phyloP scores from a whole-genome alignment of 495 filamentous ascomycete genomes.

The Hyaloscypha hepaticicola region DNA sequence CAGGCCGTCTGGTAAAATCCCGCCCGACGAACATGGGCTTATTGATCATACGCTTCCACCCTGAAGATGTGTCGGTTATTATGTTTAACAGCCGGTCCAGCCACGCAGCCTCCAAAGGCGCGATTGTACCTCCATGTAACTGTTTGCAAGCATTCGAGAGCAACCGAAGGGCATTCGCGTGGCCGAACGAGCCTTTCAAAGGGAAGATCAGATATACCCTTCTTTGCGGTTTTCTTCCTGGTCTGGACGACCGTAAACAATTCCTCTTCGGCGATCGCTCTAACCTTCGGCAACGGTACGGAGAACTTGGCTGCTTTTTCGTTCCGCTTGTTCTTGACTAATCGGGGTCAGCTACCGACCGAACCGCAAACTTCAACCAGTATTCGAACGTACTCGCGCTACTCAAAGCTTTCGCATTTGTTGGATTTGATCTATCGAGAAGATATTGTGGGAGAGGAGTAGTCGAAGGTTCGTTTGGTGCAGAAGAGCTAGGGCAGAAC shows the following conservation, averaged over 20 bases:
- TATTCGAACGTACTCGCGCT: constrained; percentile 48
- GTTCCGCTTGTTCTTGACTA: constrained; percentile 71
- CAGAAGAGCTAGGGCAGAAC: too few species aligned
- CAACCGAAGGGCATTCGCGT: too few species aligned
- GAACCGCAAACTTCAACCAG: neutral
- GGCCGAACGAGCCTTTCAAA: too few species aligned
- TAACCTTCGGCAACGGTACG: constrained; percentile 93
- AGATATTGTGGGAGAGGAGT: constrained; percentile 32
- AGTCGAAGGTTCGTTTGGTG: constrained; percentile 26
- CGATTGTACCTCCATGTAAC: too few species aligned
- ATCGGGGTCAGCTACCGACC: neutral
- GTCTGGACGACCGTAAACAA: constrained; percentile 98
- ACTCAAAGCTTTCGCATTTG: constrained; percentile 83
- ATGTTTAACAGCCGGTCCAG: too few species aligned
- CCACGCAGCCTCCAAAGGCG: too few species aligned
- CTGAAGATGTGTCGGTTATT: constrained; percentile 7
- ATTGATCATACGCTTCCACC: constrained; percentile 85
- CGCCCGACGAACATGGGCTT: constrained; percentile 67
- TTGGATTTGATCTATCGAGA: constrained; percentile 79
- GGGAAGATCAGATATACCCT: too few species aligned
- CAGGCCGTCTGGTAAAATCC: constrained; percentile 87
- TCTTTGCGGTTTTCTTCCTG: constrained; percentile 60
- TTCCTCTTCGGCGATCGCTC: constrained; percentile 93
- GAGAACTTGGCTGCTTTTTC: constrained; percentile 94
- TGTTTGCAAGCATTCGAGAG: too few species aligned